Evolutionary conservation across 164 flowering plant genomes (phyloP).

Genomic region (Houttuynia cordata): DNA sequence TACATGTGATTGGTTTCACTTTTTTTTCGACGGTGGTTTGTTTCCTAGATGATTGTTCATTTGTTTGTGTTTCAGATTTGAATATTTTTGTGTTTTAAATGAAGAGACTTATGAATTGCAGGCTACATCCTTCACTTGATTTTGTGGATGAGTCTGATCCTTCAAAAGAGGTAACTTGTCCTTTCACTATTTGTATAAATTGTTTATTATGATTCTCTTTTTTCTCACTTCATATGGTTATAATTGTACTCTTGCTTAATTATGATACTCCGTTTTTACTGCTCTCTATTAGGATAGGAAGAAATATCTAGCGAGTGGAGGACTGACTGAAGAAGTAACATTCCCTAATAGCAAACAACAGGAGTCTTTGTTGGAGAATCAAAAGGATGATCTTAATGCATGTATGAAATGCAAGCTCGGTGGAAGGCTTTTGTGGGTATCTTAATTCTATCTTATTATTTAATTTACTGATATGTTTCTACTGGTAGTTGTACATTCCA

Average conservation of each 20-base stretch:
- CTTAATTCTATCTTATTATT: background rate
- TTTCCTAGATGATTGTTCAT: too few relatives aligned
- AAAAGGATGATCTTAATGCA: slow-evolving; percentile 13
- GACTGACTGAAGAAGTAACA: slow-evolving; percentile 12
- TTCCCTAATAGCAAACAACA: slow-evolving; percentile 2
- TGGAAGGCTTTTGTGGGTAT: slow-evolving; percentile 21
- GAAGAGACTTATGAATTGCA: too few relatives aligned
- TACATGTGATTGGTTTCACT: too few relatives aligned
- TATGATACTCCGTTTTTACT: background rate
- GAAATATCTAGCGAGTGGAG: slow-evolving; percentile 13
- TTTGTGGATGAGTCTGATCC: background rate
- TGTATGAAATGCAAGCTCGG: slow-evolving; percentile 42
- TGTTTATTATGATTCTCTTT: background rate
- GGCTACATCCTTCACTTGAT: background rate
- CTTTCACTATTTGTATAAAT: background rate
- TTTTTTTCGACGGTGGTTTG: too few relatives aligned
- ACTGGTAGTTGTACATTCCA: too few relatives aligned
- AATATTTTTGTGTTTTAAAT: too few relatives aligned
- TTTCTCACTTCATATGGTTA: background rate
- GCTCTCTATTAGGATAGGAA: slow-evolving; percentile 36
- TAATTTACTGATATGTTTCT: background rate
- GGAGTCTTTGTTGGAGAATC: background rate
- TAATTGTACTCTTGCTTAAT: background rate
- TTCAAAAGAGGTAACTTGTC: background rate
- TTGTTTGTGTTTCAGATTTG: too few relatives aligned